Base-by-base conservation (phyloP, 208 protist genomes). In the Acanthamoeba quina region DNA sequence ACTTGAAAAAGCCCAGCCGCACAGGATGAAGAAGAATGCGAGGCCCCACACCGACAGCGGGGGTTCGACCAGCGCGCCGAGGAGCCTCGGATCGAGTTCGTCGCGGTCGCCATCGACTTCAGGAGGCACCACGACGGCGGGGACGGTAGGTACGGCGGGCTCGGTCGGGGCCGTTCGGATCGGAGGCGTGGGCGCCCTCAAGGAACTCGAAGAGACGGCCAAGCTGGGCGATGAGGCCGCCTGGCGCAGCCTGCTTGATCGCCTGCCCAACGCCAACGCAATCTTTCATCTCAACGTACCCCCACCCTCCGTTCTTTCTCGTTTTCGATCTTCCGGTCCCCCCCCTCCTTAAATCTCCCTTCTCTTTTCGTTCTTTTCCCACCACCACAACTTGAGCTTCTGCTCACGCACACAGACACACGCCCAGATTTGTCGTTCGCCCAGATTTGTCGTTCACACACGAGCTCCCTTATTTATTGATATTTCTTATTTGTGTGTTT, bases 261-360 rank as follows among this genome's bases (percentile, higher is more conserved):
- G 70, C 34, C 70, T 80, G 6, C 70, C 70, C 70, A 24, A 80
- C 37, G 70, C 49, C 70, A 80, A 80, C 24, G 70, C 70, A 6
- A 49, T 80, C 70, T 80, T 80, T 80, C 41, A 41, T 49, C n/a
- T 80, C 37, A 49, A 80, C 37, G 70, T 80, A 49, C 70, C 26
- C 31, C 9, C 49, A 10, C 49, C 49, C 49, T 17, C 9, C 49
- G 15, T 54, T 54, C 15, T 17, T 54, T 41, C 49, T 80, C 70
- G 9, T 52, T 41, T 80, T 80, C 41, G 37, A 7, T 54, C n/a
- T 80, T 80, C 49, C 10, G 17, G 15, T 52, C 7, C 15, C 52
- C 52, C 52, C 52, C 52, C 6, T 17, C 6, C 52, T 60, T 13
- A 21, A 60, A 13, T 21, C 19, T 7, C 54, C 58, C 21, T 64